Conservation (phyloP, 108 stramenopile species). For the Thalassiosira profunda region DNA sequence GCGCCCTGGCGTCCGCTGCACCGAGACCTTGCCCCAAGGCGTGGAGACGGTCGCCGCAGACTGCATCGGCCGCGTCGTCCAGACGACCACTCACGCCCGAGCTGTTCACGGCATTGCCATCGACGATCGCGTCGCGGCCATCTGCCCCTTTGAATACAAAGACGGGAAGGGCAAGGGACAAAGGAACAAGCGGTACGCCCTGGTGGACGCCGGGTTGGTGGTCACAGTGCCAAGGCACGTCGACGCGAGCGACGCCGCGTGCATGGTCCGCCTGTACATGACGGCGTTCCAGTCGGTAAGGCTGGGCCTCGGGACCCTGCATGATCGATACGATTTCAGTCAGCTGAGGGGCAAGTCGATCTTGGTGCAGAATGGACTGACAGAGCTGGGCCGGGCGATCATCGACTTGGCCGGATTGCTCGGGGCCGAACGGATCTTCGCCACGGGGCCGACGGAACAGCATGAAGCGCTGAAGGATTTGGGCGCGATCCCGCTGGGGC, state of each 20-base stretch:
- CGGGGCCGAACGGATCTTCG: conserved; percentile 38
- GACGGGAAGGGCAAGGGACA: conserved; percentile 1
- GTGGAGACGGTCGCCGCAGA: conserved; percentile 31
- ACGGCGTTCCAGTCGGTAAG: conserved; percentile 46
- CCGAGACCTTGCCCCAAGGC: conserved; percentile 6
- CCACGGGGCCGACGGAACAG: conserved; percentile 29
- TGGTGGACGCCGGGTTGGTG: conserved; percentile 49
- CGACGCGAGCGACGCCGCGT: conserved; percentile 34
- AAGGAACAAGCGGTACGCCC: conserved; percentile 19
- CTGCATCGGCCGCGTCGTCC: conserved; percentile 46
- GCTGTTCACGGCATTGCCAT: conserved; percentile 39
- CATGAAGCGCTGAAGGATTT: conserved; percentile 23
- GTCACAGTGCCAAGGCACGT: conserved; percentile 39
- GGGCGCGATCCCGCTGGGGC: conserved; percentile 33
- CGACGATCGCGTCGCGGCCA: conserved; percentile 47
- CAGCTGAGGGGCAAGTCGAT: conserved; percentile 33
- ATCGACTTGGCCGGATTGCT: conserved; percentile 34
- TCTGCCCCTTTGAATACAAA: conserved; percentile 44
- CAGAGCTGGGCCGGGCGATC: conserved; percentile 40
- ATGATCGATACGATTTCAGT: conserved; percentile 32
- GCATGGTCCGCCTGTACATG: conserved; percentile 34
- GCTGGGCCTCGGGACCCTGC: conserved; percentile 10
- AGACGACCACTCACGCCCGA: conserved; percentile 32
- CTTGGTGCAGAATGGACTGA: conserved; percentile 41
- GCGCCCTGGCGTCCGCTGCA: conserved; percentile 41